phyloP scores from a whole-genome alignment of 2,329 filamentous ascomycete genomes.

The Penicillium sp. region DNA sequence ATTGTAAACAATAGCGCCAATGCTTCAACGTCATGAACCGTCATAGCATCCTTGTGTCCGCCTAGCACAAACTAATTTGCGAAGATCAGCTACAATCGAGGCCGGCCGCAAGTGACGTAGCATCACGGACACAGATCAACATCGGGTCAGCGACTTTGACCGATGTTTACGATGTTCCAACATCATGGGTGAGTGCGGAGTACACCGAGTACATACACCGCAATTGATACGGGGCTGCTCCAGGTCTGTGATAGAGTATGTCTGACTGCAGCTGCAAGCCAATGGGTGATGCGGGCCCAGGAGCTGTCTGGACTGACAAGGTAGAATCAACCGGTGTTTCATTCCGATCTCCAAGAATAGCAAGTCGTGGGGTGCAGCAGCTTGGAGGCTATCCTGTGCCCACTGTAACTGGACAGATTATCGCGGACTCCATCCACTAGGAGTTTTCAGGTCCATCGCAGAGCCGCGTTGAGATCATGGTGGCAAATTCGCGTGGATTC shows the following conservation, averaged over 20 bases:
- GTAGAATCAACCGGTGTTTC: constrained; percentile 7
- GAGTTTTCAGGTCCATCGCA: constrained; percentile 13
- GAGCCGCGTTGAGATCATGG: constrained; percentile 11
- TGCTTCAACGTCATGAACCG: constrained; percentile 6
- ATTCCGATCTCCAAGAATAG: constrained; percentile 11
- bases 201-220: constrained; percentile 1
- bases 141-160: constrained; percentile 5
- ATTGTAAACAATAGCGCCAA: background rate
- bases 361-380: constrained; percentile 17
- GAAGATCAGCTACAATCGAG: background rate
- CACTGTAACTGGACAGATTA: constrained; percentile 10
- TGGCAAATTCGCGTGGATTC: constrained; percentile 6
- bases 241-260: background rate
- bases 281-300: background rate
- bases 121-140: constrained; percentile 17
- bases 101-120: constrained; percentile 18
- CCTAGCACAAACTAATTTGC: background rate
- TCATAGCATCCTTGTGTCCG: background rate
- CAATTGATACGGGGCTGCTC: background rate
- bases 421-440: constrained; percentile 13
- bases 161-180: background rate
- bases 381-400: background rate
- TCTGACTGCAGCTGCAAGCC: background rate
- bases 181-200: too few relatives aligned
- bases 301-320: background rate